A percentile compares a stretch with the other conserved stretches of the same genome.
Evolutionary conservation across 1,284 basidiomycete species (phyloP).

Genomic region (Grifola frondosa): DNA sequence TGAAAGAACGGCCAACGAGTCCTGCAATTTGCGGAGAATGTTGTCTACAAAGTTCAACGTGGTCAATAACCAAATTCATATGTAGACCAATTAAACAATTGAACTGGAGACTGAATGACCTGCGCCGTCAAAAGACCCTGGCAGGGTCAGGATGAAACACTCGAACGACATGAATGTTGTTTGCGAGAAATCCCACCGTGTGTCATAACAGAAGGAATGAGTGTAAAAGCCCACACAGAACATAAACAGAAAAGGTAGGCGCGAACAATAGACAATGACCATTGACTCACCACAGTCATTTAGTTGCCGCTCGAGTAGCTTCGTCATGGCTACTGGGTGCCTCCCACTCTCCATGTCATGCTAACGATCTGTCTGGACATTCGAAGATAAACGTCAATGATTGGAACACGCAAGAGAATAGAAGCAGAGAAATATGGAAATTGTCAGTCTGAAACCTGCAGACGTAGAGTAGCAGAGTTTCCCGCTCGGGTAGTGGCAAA

Average conservation of each 20-base stretch:
- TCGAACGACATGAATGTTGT: background rate
- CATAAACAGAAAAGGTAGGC: too few species aligned
- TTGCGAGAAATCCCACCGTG: too few species aligned
- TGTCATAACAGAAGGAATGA: too few species aligned
- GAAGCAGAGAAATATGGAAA: constrained; percentile 2
- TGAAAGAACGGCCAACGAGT: constrained; percentile 83
- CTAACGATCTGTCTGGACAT: constrained; percentile 65
- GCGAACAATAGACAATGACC: background rate
- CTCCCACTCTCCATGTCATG: constrained; percentile 80
- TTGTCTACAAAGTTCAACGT: constrained; percentile 61
- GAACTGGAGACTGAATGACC: background rate
- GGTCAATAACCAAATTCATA: too few species aligned
- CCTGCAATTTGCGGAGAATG: constrained; percentile 73
- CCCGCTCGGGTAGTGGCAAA: too few species aligned
- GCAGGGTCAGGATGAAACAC: background rate
- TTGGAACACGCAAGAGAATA: background rate
- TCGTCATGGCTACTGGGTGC: constrained; percentile 86
- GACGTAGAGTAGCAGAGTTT: too few species aligned
- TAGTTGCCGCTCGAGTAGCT: constrained; percentile 87
- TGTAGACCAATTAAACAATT: too few species aligned
- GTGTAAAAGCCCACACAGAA: too few species aligned
- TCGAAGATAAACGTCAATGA: constrained; percentile 2
- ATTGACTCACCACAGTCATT: constrained; percentile 82
- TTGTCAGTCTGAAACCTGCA: constrained; percentile 2
- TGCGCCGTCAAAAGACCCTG: background rate